Percentiles rank a stretch among this genome's conserved stretches.
Evolutionary conservation across 2,329 filamentous ascomycete species (phyloP).

Genomic region (Aspergillus terreus): DNA sequence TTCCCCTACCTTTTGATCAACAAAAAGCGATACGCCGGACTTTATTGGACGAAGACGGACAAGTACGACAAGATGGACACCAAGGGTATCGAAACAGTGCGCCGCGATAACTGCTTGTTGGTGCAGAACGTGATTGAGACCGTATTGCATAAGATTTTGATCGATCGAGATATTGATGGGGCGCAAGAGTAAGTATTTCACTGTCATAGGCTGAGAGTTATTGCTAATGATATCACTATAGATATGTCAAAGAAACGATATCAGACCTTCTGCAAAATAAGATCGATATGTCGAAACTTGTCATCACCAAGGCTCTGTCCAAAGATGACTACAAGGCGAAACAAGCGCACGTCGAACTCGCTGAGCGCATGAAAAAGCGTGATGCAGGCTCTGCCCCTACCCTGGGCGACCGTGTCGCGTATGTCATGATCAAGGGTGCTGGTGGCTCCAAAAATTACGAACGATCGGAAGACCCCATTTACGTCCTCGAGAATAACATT

Average conservation of each 20-base stretch:
- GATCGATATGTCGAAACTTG: slow-evolving; percentile 97
- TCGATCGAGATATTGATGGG: slow-evolving; percentile 83
- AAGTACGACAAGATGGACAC: slow-evolving; percentile 99
- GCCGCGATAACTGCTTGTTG: slow-evolving; percentile 90
- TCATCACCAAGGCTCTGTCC: slow-evolving; percentile 94
- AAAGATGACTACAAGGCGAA: slow-evolving; percentile 88
- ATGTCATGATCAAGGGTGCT: slow-evolving; percentile 93
- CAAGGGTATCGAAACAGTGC: slow-evolving; percentile 97
- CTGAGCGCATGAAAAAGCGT: slow-evolving; percentile 93
- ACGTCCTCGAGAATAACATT: slow-evolving; percentile 93
- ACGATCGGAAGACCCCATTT: slow-evolving; percentile 94
- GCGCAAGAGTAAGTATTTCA: slow-evolving; percentile 78
- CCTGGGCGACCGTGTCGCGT: slow-evolving; percentile 92
- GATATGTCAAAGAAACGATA: slow-evolving; percentile 95
- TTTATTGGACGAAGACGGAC: slow-evolving; percentile 92
- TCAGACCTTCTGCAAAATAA: slow-evolving; percentile 95
- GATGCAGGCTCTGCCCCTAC: slow-evolving; percentile 90
- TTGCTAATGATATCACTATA: slow-evolving; percentile 44
- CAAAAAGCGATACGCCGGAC: slow-evolving; percentile 98
- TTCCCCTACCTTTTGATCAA: slow-evolving; percentile 98
- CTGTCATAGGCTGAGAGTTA: not conserved
- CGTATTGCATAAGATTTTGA: slow-evolving; percentile 89
- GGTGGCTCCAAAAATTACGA: slow-evolving; percentile 93
- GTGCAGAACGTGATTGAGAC: slow-evolving; percentile 98
- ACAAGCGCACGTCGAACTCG: slow-evolving; percentile 93